Conservation (phyloP, 768 basidiomycete species). For the Leccinum disarticulatum region DNA sequence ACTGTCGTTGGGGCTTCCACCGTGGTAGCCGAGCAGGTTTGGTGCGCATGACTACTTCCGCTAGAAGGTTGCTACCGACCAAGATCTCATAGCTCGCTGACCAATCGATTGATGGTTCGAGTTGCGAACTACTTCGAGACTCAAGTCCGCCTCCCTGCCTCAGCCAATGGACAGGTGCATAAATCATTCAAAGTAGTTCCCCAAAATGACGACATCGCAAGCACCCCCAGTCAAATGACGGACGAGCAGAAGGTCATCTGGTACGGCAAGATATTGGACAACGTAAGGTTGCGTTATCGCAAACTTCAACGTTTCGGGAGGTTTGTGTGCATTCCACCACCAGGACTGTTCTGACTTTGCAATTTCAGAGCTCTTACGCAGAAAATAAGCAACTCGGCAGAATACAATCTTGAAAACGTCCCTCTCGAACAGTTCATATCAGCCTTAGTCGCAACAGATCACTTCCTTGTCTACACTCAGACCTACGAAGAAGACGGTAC, state of each 20-base stretch:
- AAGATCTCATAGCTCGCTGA: conserved; percentile 63
- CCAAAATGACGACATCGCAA: conserved; percentile 36
- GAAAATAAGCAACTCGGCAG: conserved; percentile 90
- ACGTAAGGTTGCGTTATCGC: conserved; percentile 86
- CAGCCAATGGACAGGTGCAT: conserved; percentile 32
- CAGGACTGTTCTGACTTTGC: conserved; percentile 5
- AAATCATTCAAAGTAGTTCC: conserved; percentile 35
- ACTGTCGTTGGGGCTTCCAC: conserved; percentile 84
- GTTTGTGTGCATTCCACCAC: conserved; percentile 37
- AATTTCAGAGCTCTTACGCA: conserved; percentile 64
- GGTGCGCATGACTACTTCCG: conserved; percentile 49
- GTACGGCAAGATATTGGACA: conserved; percentile 93
- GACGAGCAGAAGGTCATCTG: conserved; percentile 81
- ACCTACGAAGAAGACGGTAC: conserved; percentile 85
- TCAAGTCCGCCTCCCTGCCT: conserved; percentile 76
- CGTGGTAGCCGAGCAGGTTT: conserved; percentile 92
- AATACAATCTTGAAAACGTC: conserved; percentile 77
- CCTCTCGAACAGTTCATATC: conserved; percentile 79
- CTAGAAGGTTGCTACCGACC: not conserved
- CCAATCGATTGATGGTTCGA: conserved; percentile 89
- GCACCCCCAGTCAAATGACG: conserved; percentile 56
- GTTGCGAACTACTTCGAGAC: conserved; percentile 94
- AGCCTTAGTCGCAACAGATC: conserved; percentile 77
- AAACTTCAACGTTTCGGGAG: conserved; percentile 93
- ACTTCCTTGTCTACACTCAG: conserved; percentile 92